These are phyloP conservation scores for Coelastrella sp. DNA, from an alignment of 139 green algal genomes.

Conservation along the genomic window DNA sequence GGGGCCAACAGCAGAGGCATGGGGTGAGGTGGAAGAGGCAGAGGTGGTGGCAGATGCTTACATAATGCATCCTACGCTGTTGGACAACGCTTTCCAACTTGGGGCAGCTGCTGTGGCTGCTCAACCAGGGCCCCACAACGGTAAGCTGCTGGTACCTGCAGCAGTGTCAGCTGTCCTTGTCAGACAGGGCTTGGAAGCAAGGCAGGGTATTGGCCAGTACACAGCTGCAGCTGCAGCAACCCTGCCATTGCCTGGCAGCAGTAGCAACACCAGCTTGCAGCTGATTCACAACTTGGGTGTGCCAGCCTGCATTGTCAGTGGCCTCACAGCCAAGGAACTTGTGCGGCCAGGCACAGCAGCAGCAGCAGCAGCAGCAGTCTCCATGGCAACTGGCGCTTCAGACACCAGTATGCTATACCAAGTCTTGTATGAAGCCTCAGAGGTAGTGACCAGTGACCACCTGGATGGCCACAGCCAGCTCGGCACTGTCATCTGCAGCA, in stretches of 20 bases:
- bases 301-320: not conserved
- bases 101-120: slow-evolving; percentile 53
- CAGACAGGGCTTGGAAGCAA: not conserved
- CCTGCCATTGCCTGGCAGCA: not conserved
- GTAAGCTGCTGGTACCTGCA: slow-evolving; percentile 36
- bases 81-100: slow-evolving; percentile 78
- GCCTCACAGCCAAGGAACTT: slow-evolving; percentile 25
- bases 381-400: not conserved
- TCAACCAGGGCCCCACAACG: not conserved
- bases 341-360: not conserved
- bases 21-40: not conserved
- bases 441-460: not conserved
- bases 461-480: too few species aligned
- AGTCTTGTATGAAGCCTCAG: slow-evolving; percentile 4
- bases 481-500: too few species aligned
- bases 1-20: slow-evolving; percentile 1
- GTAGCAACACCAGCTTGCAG: slow-evolving; percentile 32
- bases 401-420: slow-evolving; percentile 18
- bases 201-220: not conserved
- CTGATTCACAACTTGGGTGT: not conserved
- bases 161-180: slow-evolving; percentile 10
- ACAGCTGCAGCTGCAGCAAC: not conserved
- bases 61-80: slow-evolving; percentile 60
- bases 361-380: not conserved
- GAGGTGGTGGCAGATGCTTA: not conserved